Evolutionary conservation across 352 stramenopile genomes (phyloP).

Genomic region (Globisporangium cylindrosporum): DNA sequence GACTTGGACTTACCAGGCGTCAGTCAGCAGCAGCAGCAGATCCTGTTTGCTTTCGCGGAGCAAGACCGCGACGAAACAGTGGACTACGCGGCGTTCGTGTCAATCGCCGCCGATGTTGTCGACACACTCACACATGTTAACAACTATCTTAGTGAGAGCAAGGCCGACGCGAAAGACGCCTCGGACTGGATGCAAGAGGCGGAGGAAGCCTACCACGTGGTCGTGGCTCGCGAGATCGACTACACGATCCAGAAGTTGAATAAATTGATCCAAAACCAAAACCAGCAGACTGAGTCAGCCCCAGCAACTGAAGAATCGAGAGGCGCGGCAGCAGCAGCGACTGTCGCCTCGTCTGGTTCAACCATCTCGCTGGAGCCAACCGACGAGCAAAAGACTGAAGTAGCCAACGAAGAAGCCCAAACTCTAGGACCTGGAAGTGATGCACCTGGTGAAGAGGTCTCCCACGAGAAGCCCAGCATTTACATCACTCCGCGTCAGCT

Average conservation of each 20-base stretch:
- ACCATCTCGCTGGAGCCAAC: neutral
- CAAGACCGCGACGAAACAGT: constrained; percentile 59
- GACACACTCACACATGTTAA: constrained; percentile 33
- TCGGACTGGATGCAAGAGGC: constrained; percentile 16
- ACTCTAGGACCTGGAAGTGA: neutral
- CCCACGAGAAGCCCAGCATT: constrained; percentile 21
- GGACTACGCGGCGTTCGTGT: constrained; percentile 46
- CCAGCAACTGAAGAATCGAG: constrained; percentile 5
- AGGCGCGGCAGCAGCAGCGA: constrained; percentile 12
- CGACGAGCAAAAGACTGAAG: constrained; percentile 10
- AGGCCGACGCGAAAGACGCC: constrained; percentile 15
- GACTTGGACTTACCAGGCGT: constrained; percentile 33
- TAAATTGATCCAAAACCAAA: constrained; percentile 33
- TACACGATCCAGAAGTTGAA: constrained; percentile 44
- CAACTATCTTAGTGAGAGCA: neutral
- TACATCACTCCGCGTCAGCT: constrained; percentile 43
- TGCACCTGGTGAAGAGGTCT: neutral
- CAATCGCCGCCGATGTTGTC: constrained; percentile 46
- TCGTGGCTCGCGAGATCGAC: constrained; percentile 30
- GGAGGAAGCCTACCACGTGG: constrained; percentile 31
- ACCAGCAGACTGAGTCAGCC: constrained; percentile 13
- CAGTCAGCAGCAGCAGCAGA: constrained; percentile 31
- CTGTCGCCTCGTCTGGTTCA: constrained; percentile 9
- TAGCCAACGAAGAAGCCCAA: constrained; percentile 12
- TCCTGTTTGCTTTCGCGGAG: constrained; percentile 52